Conservation (phyloP, 2,329 filamentous ascomycete genomes). For the Dothideomycetidae sp. region DNA sequence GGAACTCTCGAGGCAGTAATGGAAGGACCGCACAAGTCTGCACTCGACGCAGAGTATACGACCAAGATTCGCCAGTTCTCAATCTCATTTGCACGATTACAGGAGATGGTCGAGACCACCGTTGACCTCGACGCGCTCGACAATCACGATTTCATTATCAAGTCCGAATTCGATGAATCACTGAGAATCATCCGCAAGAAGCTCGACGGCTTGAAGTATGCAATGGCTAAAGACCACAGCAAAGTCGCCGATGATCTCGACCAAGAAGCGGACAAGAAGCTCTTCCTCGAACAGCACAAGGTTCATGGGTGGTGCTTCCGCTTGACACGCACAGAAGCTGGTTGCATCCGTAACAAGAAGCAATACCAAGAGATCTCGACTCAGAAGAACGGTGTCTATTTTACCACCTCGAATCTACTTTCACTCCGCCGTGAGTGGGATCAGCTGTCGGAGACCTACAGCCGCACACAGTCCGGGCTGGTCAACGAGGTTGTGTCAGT, state of each 20-base stretch:
- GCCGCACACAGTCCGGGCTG: conserved; percentile 79
- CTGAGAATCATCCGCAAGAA: conserved; percentile 80
- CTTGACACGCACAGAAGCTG: conserved; percentile 76
- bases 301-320: conserved; percentile 96
- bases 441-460: conserved; percentile 86
- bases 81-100: conserved; percentile 67
- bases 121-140: conserved; percentile 91
- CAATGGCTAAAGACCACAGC: conserved; percentile 72
- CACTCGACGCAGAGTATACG: conserved; percentile 77
- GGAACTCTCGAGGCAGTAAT: conserved; percentile 82
- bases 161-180: conserved; percentile 88
- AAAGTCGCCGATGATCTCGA: conserved; percentile 65
- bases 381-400: conserved; percentile 97
- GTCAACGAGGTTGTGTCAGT: conserved; percentile 88
- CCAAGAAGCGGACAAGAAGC: conserved; percentile 94
- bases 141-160: conserved; percentile 97
- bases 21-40: conserved; percentile 83
- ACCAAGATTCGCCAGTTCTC: conserved; percentile 60
- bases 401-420: conserved; percentile 74
- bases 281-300: conserved; percentile 92
- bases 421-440: conserved; percentile 79
- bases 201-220: conserved; percentile 66
- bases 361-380: conserved; percentile 91
- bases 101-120: conserved; percentile 97
- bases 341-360: conserved; percentile 82